Base-by-base conservation (phyloP, 768 basidiomycete genomes). In the Serendipita sp. region DNA sequence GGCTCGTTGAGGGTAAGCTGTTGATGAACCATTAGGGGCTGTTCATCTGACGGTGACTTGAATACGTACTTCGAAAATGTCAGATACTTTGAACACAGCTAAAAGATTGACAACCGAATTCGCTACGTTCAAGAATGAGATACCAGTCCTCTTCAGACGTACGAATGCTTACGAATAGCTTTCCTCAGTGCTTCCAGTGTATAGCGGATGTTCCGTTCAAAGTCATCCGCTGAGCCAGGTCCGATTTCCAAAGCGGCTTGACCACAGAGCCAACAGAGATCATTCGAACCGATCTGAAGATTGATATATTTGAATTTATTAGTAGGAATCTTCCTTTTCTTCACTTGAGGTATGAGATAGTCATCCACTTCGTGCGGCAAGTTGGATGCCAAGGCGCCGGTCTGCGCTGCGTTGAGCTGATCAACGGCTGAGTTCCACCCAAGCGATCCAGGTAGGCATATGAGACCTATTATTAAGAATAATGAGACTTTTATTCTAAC, bases 241-340 rank as follows among this genome's bases (percentile, higher is more conserved):
- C 64, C 46, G 32, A 60, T 60, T 8, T 35, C 56, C 8, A 60
- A 10, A 4, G 56, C 16, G 5, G 56, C 56, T 3, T 45, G 63
- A 2, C 60, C 34, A 51, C 68, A 68, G 2, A 63, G 35, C 46
- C 64, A 58, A 44, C 68, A 68, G 2, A 68, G 67, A 30, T 68
- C 68, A 36, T 68, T 68, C 46, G 66, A 67, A 35, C 67, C 67
- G 28, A 68, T 63, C 52, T 68, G 67, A 44, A 68, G 64, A 46
- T 64, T 68, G 63, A 68, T 67, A 34, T 68, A 68, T 47, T 66
- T 68, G 2, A 65, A 65, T 32, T 47, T 60, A 2, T 63, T 63
- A 32, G 45, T 64, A 2, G 56, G 35, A 18, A 68, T 38, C 30
- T 67, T 62, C 36, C 47, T 51, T 4, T 64, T 54, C 35, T 63